Conservation (phyloP, 2,329 filamentous ascomycete species). For the Drechslerella coelobrocha region DNA sequence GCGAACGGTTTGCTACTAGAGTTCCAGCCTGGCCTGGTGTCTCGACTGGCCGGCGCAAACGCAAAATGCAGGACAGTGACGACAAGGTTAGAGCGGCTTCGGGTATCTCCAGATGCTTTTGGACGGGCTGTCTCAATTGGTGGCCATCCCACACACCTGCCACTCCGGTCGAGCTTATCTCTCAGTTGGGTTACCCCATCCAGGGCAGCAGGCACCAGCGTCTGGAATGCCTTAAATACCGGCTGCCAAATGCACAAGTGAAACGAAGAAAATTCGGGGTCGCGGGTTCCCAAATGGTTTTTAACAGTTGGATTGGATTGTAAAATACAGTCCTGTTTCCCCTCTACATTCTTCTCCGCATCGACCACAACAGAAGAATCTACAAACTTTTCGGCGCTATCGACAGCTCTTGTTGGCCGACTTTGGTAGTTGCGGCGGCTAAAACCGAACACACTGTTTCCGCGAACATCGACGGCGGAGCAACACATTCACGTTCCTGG, state of each 20-base stretch:
- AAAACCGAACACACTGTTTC: not conserved
- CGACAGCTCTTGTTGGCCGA: not conserved
- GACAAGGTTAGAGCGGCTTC: slow-evolving; percentile 43
- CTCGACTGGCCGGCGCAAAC: not conserved
- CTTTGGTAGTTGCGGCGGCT: not conserved
- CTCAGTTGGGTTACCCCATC: slow-evolving; percentile 47
- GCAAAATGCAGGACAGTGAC: slow-evolving; percentile 5
- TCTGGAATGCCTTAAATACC: slow-evolving; percentile 41
- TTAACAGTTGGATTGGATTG: not conserved
- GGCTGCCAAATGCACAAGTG: slow-evolving; percentile 12
- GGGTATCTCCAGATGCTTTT: slow-evolving; percentile 47
- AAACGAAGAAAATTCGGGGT: slow-evolving; percentile 19
- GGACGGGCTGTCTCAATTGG: slow-evolving; percentile 36
- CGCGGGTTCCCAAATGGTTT: slow-evolving; percentile 25
- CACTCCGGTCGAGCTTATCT: slow-evolving; percentile 43
- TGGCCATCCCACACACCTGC: slow-evolving; percentile 37
- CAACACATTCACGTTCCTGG: slow-evolving; percentile 1
- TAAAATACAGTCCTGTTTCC: not conserved
- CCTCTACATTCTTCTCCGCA: not conserved
- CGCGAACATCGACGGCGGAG: not conserved
- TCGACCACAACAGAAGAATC: not conserved
- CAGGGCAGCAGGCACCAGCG: slow-evolving; percentile 48
- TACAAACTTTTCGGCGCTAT: not conserved
- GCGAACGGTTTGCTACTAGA: not conserved
- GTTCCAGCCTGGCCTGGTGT: too few species aligned